Conservation (phyloP, 2,329 filamentous ascomycete species). For the Colletotrichum kahawae region DNA sequence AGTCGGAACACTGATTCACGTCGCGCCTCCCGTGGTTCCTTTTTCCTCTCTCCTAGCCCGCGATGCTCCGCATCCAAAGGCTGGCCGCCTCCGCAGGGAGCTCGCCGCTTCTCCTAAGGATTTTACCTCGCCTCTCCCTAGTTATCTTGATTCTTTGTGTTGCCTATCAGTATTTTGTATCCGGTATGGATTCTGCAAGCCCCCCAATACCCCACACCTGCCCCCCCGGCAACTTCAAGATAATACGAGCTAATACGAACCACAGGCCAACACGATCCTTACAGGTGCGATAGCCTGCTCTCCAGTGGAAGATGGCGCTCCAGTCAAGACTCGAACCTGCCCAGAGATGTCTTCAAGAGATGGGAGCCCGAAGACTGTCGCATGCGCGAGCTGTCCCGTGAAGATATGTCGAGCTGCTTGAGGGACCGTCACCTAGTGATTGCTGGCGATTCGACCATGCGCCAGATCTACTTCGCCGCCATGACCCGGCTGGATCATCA, state of each 20-base stretch:
- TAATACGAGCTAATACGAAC: neutral
- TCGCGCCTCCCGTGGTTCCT: neutral
- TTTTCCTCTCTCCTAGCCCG: neutral
- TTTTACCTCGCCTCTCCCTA: conserved; percentile 5
- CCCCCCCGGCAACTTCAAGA: neutral
- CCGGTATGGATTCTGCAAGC: neutral
- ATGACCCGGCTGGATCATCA: conserved; percentile 16
- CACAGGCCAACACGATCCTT: conserved; percentile 44
- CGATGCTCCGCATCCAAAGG: conserved; percentile 7
- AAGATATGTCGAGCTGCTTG: conserved; percentile 60
- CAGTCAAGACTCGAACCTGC: conserved; percentile 30
- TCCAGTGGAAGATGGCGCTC: conserved; percentile 55
- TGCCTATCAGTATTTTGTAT: conserved; percentile 17
- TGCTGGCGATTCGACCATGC: conserved; percentile 63
- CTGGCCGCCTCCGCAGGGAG: conserved; percentile 9
- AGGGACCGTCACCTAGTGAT: conserved; percentile 58
- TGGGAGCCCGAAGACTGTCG: conserved; percentile 68
- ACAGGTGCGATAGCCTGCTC: conserved; percentile 58
- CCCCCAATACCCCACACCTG: neutral
- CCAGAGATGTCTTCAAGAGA: conserved; percentile 39
- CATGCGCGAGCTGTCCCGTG: conserved; percentile 56
- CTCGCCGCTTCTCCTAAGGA: neutral
- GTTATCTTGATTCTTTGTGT: conserved; percentile 9
- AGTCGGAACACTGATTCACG: conserved; percentile 1
- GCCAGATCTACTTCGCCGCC: conserved; percentile 64